These are phyloP conservation scores for Mucor plumbeus DNA, from an alignment of 371 early-diverging fungal genomes.

Conservation along the genomic window DNA sequence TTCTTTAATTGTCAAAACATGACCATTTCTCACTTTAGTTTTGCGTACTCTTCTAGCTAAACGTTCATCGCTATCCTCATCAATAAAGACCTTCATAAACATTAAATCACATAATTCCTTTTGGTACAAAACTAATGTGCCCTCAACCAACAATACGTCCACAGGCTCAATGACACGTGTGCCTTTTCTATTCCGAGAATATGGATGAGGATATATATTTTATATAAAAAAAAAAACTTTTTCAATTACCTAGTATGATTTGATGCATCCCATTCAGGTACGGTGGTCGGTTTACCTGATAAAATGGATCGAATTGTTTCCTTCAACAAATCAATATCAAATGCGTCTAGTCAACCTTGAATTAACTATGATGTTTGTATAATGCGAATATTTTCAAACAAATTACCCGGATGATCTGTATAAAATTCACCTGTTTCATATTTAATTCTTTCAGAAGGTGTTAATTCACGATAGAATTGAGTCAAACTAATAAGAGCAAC, in stretches of 20 bases:
- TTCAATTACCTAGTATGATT: conserved; percentile 48
- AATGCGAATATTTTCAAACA: neutral
- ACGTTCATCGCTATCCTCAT: conserved; percentile 72
- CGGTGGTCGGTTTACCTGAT: conserved; percentile 44
- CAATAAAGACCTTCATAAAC: conserved; percentile 68
- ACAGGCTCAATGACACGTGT: conserved; percentile 45
- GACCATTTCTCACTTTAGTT: conserved; percentile 35
- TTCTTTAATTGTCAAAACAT: conserved; percentile 49
- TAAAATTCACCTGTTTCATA: conserved; percentile 53
- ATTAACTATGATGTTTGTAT: too few species aligned
- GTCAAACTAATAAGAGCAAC: conserved; percentile 54
- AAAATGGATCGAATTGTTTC: conserved; percentile 45
- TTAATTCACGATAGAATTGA: conserved; percentile 62
- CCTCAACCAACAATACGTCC: conserved; percentile 67
- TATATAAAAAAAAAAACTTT: neutral
- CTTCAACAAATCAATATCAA: conserved; percentile 64
- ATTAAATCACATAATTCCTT: conserved; percentile 56
- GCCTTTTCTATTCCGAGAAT: conserved; percentile 29
- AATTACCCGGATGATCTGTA: conserved; percentile 60
- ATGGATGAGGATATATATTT: neutral
- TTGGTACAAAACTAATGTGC: conserved; percentile 66
- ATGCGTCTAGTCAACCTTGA: conserved; percentile 37
- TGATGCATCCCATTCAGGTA: conserved; percentile 61
- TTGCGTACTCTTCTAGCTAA: conserved; percentile 54
- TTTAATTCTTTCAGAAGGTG: conserved; percentile 43